phyloP scores from a whole-genome alignment of 208 protist species.

The Borovskyia barvae region DNA sequence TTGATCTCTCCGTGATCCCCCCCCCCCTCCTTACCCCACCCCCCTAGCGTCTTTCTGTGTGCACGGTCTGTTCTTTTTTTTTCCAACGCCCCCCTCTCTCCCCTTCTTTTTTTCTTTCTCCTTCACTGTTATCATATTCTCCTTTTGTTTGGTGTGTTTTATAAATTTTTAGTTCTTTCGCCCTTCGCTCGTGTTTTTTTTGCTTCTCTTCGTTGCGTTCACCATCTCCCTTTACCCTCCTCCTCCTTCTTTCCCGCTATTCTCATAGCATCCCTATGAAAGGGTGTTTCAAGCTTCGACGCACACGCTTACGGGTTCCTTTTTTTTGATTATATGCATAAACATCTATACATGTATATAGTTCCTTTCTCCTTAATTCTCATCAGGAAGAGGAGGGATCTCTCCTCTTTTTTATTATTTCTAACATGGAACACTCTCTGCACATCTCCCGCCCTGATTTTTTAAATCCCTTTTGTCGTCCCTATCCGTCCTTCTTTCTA shows the following conservation, averaged over 20 bases:
- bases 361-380: too few species aligned
- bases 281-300: neutral
- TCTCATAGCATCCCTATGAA: neutral
- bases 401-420: too few species aligned
- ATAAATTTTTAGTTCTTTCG: neutral
- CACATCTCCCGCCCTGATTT: too few species aligned
- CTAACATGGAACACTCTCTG: too few species aligned
- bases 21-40: neutral
- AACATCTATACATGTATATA: neutral
- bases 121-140: neutral
- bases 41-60: neutral
- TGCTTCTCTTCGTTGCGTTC: neutral
- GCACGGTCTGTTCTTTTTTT: neutral
- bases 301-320: neutral
- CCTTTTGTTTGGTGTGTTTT: neutral
- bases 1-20: neutral
- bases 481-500: too few species aligned
- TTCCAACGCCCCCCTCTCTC: neutral
- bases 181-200: neutral
- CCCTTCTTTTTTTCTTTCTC: neutral
- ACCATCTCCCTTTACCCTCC: neutral
- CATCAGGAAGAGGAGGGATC: too few species aligned
- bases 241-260: neutral
- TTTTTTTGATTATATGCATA: constrained; percentile 1
- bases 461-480: too few species aligned